phyloP scores from a whole-genome alignment of 1,284 basidiomycete genomes.

The Malassezia dermatis region DNA sequence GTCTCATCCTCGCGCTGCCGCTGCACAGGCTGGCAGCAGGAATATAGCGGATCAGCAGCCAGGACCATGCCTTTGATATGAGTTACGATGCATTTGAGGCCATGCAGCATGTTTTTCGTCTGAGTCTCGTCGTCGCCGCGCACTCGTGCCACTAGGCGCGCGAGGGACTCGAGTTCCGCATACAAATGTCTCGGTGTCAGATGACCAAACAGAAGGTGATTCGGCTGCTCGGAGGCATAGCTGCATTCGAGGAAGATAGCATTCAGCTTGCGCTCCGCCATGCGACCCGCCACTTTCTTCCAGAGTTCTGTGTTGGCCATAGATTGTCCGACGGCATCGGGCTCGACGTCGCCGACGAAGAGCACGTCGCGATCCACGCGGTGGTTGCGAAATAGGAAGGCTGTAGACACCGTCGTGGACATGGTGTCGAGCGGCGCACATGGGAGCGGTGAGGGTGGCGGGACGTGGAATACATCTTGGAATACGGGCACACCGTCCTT shows the following conservation, averaged over 20 bases:
- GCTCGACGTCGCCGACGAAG: slow-evolving; percentile 45
- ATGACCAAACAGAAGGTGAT: slow-evolving; percentile 37
- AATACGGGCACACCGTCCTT: slow-evolving; percentile 22
- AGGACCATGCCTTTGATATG: slow-evolving; percentile 10
- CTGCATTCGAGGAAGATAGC: slow-evolving; percentile 43
- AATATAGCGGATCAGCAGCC: not conserved
- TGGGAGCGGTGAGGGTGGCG: slow-evolving; percentile 33
- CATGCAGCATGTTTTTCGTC: not conserved
- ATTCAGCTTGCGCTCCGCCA: slow-evolving; percentile 28
- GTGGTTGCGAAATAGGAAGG: slow-evolving; percentile 39
- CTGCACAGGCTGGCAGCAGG: not conserved
- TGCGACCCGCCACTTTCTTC: slow-evolving; percentile 31
- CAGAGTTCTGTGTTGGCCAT: slow-evolving; percentile 33
- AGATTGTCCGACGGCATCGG: slow-evolving; percentile 29
- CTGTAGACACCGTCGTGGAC: slow-evolving; percentile 28
- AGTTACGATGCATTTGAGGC: slow-evolving; percentile 7
- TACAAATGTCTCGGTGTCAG: slow-evolving; percentile 32
- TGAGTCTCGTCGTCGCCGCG: slow-evolving; percentile 61
- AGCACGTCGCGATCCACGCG: slow-evolving; percentile 35
- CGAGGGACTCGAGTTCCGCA: slow-evolving; percentile 32
- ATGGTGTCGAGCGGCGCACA: slow-evolving; percentile 21
- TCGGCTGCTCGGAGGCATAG: slow-evolving; percentile 32
- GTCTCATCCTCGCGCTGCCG: not conserved
- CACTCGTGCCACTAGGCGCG: slow-evolving; percentile 49
- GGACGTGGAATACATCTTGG: slow-evolving; percentile 23